Evolutionary conservation across 139 green algal species (phyloP).

Genomic region (Coccomyxa sp.): DNA sequence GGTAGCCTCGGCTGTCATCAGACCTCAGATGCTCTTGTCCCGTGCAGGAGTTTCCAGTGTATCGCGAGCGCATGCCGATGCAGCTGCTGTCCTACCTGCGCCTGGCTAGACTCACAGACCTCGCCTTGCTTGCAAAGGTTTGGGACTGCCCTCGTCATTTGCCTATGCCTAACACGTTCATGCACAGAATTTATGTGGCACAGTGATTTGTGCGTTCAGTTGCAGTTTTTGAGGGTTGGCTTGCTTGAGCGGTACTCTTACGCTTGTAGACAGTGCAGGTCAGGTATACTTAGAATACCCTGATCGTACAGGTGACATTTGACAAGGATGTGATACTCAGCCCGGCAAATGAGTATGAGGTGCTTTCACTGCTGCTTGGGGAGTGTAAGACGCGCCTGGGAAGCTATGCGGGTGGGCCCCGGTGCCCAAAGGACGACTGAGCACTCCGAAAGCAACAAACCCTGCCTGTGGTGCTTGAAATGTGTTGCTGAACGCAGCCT

Average conservation of each 20-base stretch:
- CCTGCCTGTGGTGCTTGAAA: background rate
- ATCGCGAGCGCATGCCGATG: constrained; percentile 76
- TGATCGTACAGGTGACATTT: constrained; percentile 73
- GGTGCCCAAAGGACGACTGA: background rate
- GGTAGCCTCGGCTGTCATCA: background rate
- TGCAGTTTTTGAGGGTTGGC: background rate
- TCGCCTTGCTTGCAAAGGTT: constrained; percentile 52
- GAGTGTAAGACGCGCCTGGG: constrained; percentile 78
- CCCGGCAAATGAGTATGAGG: constrained; percentile 96
- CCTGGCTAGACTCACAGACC: constrained; percentile 70
- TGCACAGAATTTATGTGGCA: background rate
- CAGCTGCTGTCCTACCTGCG: constrained; percentile 91
- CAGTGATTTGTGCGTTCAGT: background rate
- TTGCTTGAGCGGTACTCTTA: background rate
- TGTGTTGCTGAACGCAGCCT: background rate
- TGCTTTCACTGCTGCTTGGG: constrained; percentile 88
- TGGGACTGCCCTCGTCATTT: background rate
- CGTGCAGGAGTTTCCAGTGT: constrained; percentile 83
- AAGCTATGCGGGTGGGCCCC: constrained; percentile 38
- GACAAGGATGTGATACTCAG: constrained; percentile 77
- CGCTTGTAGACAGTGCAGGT: background rate
- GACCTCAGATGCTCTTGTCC: too few species aligned
- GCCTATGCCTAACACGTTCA: background rate
- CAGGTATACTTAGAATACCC: background rate
- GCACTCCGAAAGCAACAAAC: background rate